Evolutionary conservation across 2,329 filamentous ascomycete species (phyloP).

Genomic region (Didymella keratinophila): DNA sequence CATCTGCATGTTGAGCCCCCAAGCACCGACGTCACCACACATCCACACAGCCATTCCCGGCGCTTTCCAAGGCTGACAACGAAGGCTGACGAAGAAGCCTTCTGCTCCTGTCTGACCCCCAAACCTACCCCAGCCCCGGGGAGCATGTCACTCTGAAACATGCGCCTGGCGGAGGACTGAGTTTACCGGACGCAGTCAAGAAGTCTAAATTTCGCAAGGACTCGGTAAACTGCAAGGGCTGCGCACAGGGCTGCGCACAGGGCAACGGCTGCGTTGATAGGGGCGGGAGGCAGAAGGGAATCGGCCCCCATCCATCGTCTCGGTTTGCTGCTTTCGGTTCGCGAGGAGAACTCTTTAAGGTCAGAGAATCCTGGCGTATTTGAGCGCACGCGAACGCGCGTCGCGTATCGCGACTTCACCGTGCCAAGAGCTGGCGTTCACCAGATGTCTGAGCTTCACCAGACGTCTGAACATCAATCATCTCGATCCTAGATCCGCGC

Average conservation of each 20-base stretch:
- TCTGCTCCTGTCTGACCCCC: background rate
- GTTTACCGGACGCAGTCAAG: slow-evolving; percentile 12
- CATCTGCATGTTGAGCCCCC: background rate
- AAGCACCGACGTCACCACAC: slow-evolving; percentile 1
- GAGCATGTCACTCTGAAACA: background rate
- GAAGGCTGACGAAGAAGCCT: slow-evolving; percentile 10
- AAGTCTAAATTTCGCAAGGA: slow-evolving; percentile 1
- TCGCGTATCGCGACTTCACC: background rate
- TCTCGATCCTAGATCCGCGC: background rate
- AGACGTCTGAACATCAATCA: background rate
- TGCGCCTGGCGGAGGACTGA: slow-evolving; percentile 1
- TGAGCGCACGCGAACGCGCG: background rate
- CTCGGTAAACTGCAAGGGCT: background rate
- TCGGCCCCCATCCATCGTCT: background rate
- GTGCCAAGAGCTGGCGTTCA: background rate
- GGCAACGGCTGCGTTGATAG: background rate
- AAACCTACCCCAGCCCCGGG: background rate
- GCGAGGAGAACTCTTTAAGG: background rate
- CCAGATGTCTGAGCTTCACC: background rate
- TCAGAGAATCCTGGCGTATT: background rate
- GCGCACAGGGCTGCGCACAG: background rate
- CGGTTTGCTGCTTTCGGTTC: background rate
- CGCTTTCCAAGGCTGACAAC: background rate
- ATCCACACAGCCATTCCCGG: slow-evolving; percentile 2
- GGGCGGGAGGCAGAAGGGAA: background rate